These are phyloP conservation scores for Massariosphaeria phaeospora DNA, from an alignment of 495 filamentous ascomycete genomes.

Conservation along the genomic window DNA sequence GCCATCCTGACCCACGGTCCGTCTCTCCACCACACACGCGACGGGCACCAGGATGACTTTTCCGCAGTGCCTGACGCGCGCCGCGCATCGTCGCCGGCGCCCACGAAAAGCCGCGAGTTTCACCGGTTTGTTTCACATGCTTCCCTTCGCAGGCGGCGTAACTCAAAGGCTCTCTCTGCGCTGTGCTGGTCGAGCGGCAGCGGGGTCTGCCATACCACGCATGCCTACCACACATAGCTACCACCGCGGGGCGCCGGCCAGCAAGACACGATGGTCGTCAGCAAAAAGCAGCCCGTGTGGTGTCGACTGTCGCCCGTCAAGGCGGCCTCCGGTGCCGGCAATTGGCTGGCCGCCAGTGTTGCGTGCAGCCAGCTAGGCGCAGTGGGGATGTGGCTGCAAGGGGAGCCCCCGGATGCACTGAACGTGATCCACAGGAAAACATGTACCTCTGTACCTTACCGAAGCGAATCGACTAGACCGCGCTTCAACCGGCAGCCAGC, in stretches of 20 bases:
- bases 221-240: no score
- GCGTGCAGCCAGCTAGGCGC: constrained; percentile 24
- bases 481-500: neutral
- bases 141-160: neutral
- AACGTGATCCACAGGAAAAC: constrained; percentile 27
- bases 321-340: neutral
- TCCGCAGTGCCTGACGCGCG: constrained; percentile 6
- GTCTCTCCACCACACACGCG: neutral
- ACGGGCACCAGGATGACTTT: neutral
- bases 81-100: constrained; percentile 1
- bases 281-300: constrained; percentile 1
- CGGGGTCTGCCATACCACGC: constrained; percentile 11
- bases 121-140: constrained; percentile 31
- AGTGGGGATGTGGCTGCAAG: constrained; percentile 28
- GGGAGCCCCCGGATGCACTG: constrained; percentile 20
- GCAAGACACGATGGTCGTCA: constrained; percentile 20
- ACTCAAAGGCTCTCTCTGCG: neutral
- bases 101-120: constrained; percentile 15
- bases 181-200: neutral
- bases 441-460: constrained; percentile 33
- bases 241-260: neutral
- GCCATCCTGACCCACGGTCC: no score
- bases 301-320: neutral
- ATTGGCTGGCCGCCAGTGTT: constrained; percentile 17
- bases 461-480: constrained; percentile 28